Conservation (phyloP, 495 filamentous ascomycete genomes). For the Aspergillus carlsbadensis region DNA sequence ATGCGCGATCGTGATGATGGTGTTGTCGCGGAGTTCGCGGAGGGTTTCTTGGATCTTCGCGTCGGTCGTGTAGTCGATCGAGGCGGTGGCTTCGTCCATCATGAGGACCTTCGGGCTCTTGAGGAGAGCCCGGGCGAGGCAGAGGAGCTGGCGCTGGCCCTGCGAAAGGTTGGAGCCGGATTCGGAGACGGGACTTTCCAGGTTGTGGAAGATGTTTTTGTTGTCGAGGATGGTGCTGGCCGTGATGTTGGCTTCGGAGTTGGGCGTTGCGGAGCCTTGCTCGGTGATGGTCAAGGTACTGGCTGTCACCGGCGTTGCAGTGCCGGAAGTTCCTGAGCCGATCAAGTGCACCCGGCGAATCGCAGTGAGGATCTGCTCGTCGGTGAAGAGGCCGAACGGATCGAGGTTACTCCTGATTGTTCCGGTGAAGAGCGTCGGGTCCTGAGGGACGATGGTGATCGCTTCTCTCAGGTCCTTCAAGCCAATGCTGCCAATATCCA, state of each 20-base stretch:
- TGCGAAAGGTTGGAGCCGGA: constrained; percentile 96
- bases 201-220: constrained; percentile 91
- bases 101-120: constrained; percentile 89
- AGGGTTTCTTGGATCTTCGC: constrained; percentile 95
- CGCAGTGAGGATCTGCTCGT: constrained; percentile 86
- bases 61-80: constrained; percentile 96
- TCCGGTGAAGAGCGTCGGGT: constrained; percentile 94
- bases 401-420: constrained; percentile 95
- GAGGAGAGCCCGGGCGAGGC: constrained; percentile 89
- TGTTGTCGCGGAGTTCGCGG: constrained; percentile 78
- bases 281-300: constrained; percentile 32
- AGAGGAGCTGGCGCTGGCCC: constrained; percentile 93
- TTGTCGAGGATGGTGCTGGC: constrained; percentile 55
- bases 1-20: constrained; percentile 98
- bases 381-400: constrained; percentile 87
- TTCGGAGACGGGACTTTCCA: constrained; percentile 81
- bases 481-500: constrained; percentile 87
- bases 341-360: constrained; percentile 92
- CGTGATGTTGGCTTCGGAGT: constrained; percentile 40
- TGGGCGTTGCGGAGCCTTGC: constrained; percentile 14
- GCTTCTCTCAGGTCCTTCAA: constrained; percentile 87
- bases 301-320: constrained; percentile 42
- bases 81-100: constrained; percentile 99
- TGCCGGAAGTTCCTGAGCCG: constrained; percentile 53
- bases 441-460: constrained; percentile 98